Evolutionary conservation across 140 eudicot genomes (phyloP).

Genomic region (Bidens hawaiensis): DNA sequence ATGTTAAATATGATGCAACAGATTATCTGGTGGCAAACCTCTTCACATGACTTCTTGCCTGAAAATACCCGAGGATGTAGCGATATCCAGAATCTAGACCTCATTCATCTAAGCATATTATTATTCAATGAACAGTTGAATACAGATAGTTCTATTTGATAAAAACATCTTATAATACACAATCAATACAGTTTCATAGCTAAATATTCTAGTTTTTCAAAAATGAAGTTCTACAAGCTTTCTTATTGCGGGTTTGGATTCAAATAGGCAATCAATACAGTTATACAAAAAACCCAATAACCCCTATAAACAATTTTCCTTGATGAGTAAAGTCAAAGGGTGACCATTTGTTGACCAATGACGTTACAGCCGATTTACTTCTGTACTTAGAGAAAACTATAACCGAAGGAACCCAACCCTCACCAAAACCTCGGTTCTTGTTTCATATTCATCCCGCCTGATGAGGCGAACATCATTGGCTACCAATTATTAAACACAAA

Average conservation of each 20-base stretch:
- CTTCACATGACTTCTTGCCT: too few species aligned
- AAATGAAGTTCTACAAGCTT: constrained; percentile 23
- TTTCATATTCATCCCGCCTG: constrained; percentile 37
- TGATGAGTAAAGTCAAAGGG: constrained; percentile 2
- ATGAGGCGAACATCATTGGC: constrained; percentile 37
- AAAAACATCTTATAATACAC: neutral
- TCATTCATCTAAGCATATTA: too few species aligned
- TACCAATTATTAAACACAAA: constrained; percentile 12
- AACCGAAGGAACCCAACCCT: neutral
- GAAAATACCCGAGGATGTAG: too few species aligned
- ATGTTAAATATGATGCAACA: too few species aligned
- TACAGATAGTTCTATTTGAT: neutral
- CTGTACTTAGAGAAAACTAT: constrained; percentile 28
- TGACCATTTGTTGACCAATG: constrained; percentile 17
- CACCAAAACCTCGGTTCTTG: constrained; percentile 54
- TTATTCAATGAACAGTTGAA: neutral
- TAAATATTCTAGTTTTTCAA: constrained; percentile 8
- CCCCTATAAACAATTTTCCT: constrained; percentile 14
- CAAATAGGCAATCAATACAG: constrained; percentile 28
- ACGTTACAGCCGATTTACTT: constrained; percentile 12
- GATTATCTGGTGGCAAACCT: too few species aligned
- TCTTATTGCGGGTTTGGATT: constrained; percentile 24
- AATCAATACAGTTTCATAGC: neutral
- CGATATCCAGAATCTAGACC: too few species aligned
- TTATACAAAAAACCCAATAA: constrained; percentile 10